Conservation (phyloP, 2,329 filamentous ascomycete species). For the Colletotrichum tabaci region DNA sequence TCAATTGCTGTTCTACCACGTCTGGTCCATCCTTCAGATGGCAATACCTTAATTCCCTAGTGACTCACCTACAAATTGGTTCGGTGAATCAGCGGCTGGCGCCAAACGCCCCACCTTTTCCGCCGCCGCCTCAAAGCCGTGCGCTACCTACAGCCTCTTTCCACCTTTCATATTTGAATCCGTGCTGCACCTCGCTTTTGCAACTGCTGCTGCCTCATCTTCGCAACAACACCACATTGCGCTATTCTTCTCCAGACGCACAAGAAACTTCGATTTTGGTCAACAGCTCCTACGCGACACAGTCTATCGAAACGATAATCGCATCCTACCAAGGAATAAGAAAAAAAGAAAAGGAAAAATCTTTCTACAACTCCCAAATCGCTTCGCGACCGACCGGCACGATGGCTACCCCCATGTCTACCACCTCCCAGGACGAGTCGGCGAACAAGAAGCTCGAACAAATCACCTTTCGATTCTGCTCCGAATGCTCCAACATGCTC, state of each 20-base stretch:
- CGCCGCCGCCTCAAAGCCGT: constrained; percentile 4
- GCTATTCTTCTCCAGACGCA: neutral
- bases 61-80: neutral
- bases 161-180: neutral
- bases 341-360: neutral
- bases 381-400: constrained; percentile 22
- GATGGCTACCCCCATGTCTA: constrained; percentile 74
- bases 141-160: constrained; percentile 19
- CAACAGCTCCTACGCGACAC: neutral
- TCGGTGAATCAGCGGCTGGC: constrained; percentile 2
- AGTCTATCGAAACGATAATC: neutral
- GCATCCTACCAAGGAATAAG: neutral
- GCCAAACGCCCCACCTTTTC: constrained; percentile 16
- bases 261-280: neutral
- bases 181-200: constrained; percentile 9
- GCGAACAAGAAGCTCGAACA: constrained; percentile 76
- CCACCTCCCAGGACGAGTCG: constrained; percentile 58
- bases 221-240: neutral
- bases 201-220: constrained; percentile 1
- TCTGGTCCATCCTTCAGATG: too few relatives aligned
- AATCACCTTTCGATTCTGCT: constrained; percentile 97
- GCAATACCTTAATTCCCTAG: neutral
- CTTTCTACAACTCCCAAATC: neutral
- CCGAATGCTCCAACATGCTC: constrained; percentile 98
- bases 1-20: neutral